Base-by-base conservation (phyloP, 2,329 filamentous ascomycete genomes). In the Penicillium aurantiogriseum region DNA sequence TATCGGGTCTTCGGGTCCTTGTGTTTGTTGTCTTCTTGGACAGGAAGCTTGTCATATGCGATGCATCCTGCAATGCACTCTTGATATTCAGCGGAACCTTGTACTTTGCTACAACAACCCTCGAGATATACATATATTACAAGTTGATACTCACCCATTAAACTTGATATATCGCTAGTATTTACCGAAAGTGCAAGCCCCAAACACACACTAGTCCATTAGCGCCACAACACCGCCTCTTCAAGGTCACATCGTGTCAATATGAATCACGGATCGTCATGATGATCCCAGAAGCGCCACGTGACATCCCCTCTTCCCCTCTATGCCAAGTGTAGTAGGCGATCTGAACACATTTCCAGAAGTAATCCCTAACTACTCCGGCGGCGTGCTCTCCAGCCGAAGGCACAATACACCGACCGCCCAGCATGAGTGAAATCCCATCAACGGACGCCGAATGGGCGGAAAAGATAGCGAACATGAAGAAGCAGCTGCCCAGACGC, bases 361-460 rank as follows among this genome's bases (percentile, higher is more conserved):
- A n/a, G 29, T 17, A 21, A 23, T 17, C 23, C 21, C 40, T 21
- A 10, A 44, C 49, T 9, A 33, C 29, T 17, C 15, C 17, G 39
- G 10, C 40, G n/a, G 29, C 39, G 39, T 45, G 29, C 50, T 45
- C 21, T 25, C 21, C n/a, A 36, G 10, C 31, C 17, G 27, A 44
- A 45, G 50, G 17, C 21, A 45, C 21, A 45, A 15, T 10, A 31
- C 27, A 33, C 38, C 9, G 45, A 10, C 39, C 55, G 42, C 49
- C 65, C 44, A 63, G 27, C 38, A 70, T 70, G 68, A 54, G 62
- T 10, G 56, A 62, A 40, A 58, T 62, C n/a, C 73, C 73, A 25
- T 52, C 58, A n/a, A 68, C 59, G 36, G 64, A 76, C 56, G 62
- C 61, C 44, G 74, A 72, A 51, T 76, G 74, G 74, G 65, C 64